Base-by-base conservation (phyloP, 208 protist genomes). In the Jaenimonas drosophilae region DNA sequence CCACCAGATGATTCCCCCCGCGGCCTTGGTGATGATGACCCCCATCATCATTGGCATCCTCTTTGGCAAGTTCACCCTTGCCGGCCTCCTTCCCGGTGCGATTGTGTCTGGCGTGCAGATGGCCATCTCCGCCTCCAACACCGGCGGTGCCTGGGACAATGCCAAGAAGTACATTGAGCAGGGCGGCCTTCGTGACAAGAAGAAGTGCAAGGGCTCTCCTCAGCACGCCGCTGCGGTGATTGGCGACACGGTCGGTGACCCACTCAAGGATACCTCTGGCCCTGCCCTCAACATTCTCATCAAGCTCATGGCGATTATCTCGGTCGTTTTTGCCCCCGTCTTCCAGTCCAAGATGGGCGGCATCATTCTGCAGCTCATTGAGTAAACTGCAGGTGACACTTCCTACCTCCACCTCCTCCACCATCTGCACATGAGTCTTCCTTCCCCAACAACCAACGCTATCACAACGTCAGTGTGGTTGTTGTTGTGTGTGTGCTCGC, bases 161-260 rank as follows among this genome's bases (percentile, higher is more conserved):
- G 91, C 96, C 34, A 98, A 98, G 86, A 98, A 98, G 73, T 97
- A 89, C 67, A 91, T 97, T 64, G 95, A 98, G 71, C 79, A 77
- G 59, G 83, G 88, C 33, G 66, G 74, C 23, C 76, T 93, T 38
- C 64, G 58, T 28, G 88, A 89, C 51, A 85, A 91, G 47, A 84
- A 85, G 59, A 90, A 77, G 60, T 84, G 88, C 34, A 95, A 96
- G 63, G 86, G 81, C 36, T 88, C 77, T 4, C 72, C 97, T 27
- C 71, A 87, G 61, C 94, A 97, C 69, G 88, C 95, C 16, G 96
- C 95, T 11, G 91, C 92, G 20, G 94, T 98, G 41, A 94, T 94
- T 42, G 96, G 96, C 31, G 96, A 98, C 67, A 98, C 95, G 14
- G 94, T 98, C 34, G 96, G 96, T 31, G 96, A 98, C 68, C 95